Base-by-base conservation (phyloP, 2,329 filamentous ascomycete genomes). In the Aureobasidium sp. region DNA sequence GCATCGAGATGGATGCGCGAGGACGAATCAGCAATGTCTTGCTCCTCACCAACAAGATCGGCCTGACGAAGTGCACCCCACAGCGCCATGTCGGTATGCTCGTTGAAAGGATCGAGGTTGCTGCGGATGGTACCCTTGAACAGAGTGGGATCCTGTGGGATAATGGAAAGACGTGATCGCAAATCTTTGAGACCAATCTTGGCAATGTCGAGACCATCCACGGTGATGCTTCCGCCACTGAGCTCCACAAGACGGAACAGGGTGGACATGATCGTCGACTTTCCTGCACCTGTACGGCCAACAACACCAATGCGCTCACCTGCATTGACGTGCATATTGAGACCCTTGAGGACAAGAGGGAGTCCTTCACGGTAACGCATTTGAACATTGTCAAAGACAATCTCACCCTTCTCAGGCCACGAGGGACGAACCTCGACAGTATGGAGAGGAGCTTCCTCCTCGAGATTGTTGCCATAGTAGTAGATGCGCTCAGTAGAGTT, bases 401-500 rank as follows among this genome's bases (percentile, higher is more conserved):
- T 81, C 71, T 92, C 89, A 31, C 93, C 94, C 67, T 85, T 85
- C 69, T 95, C 87, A 0, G 94, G 94, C 94, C 94, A 99, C 22
- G 81, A 82, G 0, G 84, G 77, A 20, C 85, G 84, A 3, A 96
- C 84, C 5, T 91, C 84, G 41, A 63, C 49, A 37, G 90, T 87
- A 69, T 92, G 89, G 1, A 92, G 80, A 0, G 92, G 90, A 0
- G 93, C 90, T 74, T 97, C 94, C 71, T 96, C 88, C 66, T 96
- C 91, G 5, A 99, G 83, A 67, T 90, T 76, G 0, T 85, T 90
- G 61, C 90, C 92, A 72, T 97, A 97, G 77, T 96, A 91, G 72
- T 91, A 86, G 37, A 97, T 81, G 55, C 94, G 87, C 76, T 97
- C 93, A 0, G 95, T 94, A 0, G 92, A 87, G 73, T 97, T 97